A percentile compares a stretch with the other conserved stretches of the same genome.
Conservation (phyloP, 2,329 filamentous ascomycete species). For the Clonostachys byssicola region DNA sequence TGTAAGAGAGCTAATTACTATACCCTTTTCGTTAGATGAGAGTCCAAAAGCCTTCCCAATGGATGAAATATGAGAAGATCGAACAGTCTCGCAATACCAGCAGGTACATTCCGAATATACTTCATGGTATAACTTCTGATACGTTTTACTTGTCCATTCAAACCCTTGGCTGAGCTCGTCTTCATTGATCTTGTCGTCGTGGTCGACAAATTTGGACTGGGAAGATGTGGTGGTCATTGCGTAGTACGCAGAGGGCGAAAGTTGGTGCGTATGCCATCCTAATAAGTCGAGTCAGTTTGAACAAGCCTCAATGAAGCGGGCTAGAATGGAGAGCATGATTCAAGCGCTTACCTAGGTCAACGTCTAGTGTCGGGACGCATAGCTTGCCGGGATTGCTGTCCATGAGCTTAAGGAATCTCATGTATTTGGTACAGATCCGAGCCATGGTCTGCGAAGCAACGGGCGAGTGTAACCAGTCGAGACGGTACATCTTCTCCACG, state of each 20-base stretch:
- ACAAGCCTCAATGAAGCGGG: no score
- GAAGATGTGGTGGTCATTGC: no score
- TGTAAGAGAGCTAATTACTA: no score
- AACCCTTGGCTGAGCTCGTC: slow-evolving; percentile 59
- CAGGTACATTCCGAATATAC: slow-evolving; percentile 76
- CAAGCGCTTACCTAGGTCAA: slow-evolving; percentile 50
- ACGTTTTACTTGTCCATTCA: slow-evolving; percentile 67
- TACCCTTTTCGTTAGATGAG: background rate
- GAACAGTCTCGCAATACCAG: slow-evolving; percentile 71
- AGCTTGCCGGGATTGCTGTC: slow-evolving; percentile 33
- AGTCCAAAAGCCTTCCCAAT: slow-evolving; percentile 32
- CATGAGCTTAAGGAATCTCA: slow-evolving; percentile 60
- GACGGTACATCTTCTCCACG: slow-evolving; percentile 67
- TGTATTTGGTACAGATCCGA: slow-evolving; percentile 61
- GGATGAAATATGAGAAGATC: slow-evolving; percentile 38
- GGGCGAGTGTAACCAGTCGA: slow-evolving; percentile 77
- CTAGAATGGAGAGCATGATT: no score
- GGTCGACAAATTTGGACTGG: slow-evolving; percentile 61
- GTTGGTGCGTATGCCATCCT: slow-evolving; percentile 76
- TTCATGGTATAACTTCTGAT: slow-evolving; percentile 59
- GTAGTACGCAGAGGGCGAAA: slow-evolving; percentile 61
- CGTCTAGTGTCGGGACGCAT: slow-evolving; percentile 68
- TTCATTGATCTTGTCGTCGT: slow-evolving; percentile 81
- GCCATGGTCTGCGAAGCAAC: slow-evolving; percentile 58
- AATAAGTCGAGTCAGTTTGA: no score